Evolutionary conservation across 2,329 filamentous ascomycete species (phyloP).

Genomic region (Ceratocystis huliohia): DNA sequence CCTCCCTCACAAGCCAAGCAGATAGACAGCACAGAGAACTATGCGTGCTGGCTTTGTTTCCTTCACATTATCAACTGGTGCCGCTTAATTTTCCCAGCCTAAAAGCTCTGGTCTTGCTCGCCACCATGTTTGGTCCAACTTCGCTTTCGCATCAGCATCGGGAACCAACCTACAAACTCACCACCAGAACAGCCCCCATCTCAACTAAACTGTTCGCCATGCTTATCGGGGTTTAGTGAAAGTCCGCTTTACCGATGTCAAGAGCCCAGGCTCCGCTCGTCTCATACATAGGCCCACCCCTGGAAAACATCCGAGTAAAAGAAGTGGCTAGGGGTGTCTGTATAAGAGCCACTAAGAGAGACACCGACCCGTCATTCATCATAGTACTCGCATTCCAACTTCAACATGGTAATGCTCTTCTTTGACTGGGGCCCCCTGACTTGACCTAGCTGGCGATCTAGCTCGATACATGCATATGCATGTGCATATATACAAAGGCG

Average conservation of each 20-base stretch:
- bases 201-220: not conserved
- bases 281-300: not conserved
- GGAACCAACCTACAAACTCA: not conserved
- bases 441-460: not conserved
- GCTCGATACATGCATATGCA: not conserved
- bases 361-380: not conserved
- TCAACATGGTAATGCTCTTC: not conserved
- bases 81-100: too few relatives aligned
- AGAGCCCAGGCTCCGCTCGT: constrained; percentile 1
- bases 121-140: too few relatives aligned
- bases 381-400: not conserved
- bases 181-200: not conserved
- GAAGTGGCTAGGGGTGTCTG: not conserved
- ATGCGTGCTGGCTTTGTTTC: too few relatives aligned
- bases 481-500: not conserved
- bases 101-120: not conserved
- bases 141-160: not conserved
- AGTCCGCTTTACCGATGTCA: constrained; percentile 8
- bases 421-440: not conserved
- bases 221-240: constrained; percentile 14
- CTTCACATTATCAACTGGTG: too few relatives aligned
- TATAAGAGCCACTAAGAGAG: not conserved
- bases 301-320: not conserved
- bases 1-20: too few relatives aligned
- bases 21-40: too few relatives aligned